Conservation (phyloP, 805 yeast genomes). For the Lachancea thermotolerans region DNA sequence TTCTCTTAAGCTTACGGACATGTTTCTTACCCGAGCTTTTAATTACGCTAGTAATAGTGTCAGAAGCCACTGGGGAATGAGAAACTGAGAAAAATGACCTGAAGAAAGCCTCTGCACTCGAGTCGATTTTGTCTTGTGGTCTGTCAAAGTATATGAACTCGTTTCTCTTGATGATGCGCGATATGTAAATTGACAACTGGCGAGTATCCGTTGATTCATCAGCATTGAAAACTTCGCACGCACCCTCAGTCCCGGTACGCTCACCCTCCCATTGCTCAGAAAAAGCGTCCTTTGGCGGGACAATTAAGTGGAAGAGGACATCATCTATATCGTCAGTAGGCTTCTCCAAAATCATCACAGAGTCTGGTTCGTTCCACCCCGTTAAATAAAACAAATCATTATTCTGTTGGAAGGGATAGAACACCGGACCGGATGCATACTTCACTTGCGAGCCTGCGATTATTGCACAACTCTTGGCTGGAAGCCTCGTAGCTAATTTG, state of each 20-base stretch:
- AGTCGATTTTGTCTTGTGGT: conserved; percentile 20
- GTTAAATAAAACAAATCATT: conserved; percentile 81
- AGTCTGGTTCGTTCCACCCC: conserved; percentile 89
- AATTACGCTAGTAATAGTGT: conserved; percentile 26
- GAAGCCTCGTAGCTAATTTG: conserved; percentile 49
- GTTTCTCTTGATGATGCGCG: conserved; percentile 42
- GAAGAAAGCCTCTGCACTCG: conserved; percentile 23
- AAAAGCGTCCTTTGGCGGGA: conserved; percentile 71
- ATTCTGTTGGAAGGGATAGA: conserved; percentile 87
- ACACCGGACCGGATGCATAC: conserved; percentile 85
- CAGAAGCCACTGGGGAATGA: conserved; percentile 20
- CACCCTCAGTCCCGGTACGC: conserved; percentile 82
- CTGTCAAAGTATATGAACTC: conserved; percentile 51
- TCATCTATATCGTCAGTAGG: conserved; percentile 46
- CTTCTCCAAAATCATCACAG: conserved; percentile 62
- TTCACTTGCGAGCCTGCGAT: conserved; percentile 66
- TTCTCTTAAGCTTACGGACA: conserved; percentile 22
- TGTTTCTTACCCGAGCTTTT: conserved; percentile 29
- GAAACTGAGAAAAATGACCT: conserved; percentile 26
- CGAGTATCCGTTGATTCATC: conserved; percentile 58
- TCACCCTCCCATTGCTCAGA: conserved; percentile 95
- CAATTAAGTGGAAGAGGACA: conserved; percentile 66
- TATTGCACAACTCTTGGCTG: conserved; percentile 62
- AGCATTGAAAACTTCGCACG: conserved; percentile 77
- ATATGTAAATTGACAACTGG: conserved; percentile 38